Conservation (phyloP, 2,329 filamentous ascomycete species). For the Magnaporthiopsis rhizophila region DNA sequence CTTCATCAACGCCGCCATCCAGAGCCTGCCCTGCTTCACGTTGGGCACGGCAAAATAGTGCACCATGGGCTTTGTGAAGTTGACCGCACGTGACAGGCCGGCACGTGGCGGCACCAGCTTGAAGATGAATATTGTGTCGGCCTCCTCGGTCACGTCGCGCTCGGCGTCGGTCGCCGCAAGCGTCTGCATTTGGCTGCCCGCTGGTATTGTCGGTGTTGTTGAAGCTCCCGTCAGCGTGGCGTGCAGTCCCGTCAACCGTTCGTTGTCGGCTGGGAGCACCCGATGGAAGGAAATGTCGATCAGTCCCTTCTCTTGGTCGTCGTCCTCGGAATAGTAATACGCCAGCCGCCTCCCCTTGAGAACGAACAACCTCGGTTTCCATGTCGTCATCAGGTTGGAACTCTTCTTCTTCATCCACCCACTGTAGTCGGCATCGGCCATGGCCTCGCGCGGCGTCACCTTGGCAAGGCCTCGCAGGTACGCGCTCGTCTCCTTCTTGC, state of each 20-base stretch:
- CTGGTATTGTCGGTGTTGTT: slow-evolving; percentile 50
- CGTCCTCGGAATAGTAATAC: slow-evolving; percentile 93
- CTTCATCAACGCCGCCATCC: slow-evolving; percentile 99
- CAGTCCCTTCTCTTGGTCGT: slow-evolving; percentile 85
- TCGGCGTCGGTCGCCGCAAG: slow-evolving; percentile 38
- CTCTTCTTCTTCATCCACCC: slow-evolving; percentile 99
- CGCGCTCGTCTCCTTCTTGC: slow-evolving; percentile 91
- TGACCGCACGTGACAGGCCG: slow-evolving; percentile 82
- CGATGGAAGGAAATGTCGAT: slow-evolving; percentile 98
- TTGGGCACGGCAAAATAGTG: slow-evolving; percentile 97
- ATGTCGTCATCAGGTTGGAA: slow-evolving; percentile 90
- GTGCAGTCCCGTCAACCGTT: slow-evolving; percentile 82
- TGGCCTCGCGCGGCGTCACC: slow-evolving; percentile 74
- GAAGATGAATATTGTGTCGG: slow-evolving; percentile 86
- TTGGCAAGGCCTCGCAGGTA: slow-evolving; percentile 82
- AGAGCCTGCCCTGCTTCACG: slow-evolving; percentile 76
- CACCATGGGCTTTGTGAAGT: slow-evolving; percentile 94
- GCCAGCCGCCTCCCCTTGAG: slow-evolving; percentile 83
- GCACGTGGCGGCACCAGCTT: slow-evolving; percentile 88
- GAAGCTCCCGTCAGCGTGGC: slow-evolving; percentile 87
- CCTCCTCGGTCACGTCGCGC: slow-evolving; percentile 30
- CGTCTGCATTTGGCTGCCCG: slow-evolving; percentile 37
- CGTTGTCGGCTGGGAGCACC: slow-evolving; percentile 89
- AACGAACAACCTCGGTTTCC: slow-evolving; percentile 95
- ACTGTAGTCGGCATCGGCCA: slow-evolving; percentile 80